A percentile compares a stretch with the other conserved stretches of the same genome.
These are phyloP conservation scores for Starmera caribaea DNA, from an alignment of 805 yeast genomes.

Conservation along the genomic window DNA sequence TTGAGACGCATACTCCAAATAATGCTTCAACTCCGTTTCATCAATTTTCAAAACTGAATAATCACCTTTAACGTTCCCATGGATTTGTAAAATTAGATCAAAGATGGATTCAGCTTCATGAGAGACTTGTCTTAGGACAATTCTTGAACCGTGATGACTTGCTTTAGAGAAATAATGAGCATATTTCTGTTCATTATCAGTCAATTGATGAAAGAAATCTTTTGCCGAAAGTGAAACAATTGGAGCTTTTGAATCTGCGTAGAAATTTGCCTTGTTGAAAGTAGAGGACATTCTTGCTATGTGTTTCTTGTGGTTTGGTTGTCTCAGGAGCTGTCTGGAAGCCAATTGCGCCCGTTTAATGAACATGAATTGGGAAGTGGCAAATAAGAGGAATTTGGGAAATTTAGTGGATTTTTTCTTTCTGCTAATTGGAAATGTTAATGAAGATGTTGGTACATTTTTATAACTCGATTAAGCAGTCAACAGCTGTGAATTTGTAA, in stretches of 20 bases:
- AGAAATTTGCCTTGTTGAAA: conserved; percentile 11
- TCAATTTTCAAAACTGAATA: conserved; percentile 26
- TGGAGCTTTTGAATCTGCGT: conserved; percentile 61
- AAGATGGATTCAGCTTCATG: conserved; percentile 71
- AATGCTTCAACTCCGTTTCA: conserved; percentile 30
- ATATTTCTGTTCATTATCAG: conserved; percentile 51
- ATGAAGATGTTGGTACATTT: too few species aligned
- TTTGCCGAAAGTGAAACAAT: conserved; percentile 61
- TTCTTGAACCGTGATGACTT: conserved; percentile 75
- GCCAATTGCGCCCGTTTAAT: not conserved
- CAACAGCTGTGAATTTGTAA: too few species aligned
- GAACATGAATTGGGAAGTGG: not conserved
- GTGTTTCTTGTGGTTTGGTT: conserved; percentile 1
- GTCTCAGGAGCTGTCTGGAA: conserved; percentile 3
- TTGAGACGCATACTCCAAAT: conserved; percentile 70
- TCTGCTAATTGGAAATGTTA: too few species aligned
- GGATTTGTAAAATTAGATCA: conserved; percentile 57
- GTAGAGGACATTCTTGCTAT: conserved; percentile 6
- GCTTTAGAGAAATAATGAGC: conserved; percentile 83
- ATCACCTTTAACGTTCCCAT: conserved; percentile 39
- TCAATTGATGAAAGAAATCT: conserved; percentile 56
- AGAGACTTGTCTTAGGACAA: conserved; percentile 71
- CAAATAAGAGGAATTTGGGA: not conserved
- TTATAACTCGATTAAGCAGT: too few species aligned
- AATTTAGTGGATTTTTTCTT: not conserved